Conservation (phyloP, 23 red algal species). For the Cyanidium caldarium region DNA sequence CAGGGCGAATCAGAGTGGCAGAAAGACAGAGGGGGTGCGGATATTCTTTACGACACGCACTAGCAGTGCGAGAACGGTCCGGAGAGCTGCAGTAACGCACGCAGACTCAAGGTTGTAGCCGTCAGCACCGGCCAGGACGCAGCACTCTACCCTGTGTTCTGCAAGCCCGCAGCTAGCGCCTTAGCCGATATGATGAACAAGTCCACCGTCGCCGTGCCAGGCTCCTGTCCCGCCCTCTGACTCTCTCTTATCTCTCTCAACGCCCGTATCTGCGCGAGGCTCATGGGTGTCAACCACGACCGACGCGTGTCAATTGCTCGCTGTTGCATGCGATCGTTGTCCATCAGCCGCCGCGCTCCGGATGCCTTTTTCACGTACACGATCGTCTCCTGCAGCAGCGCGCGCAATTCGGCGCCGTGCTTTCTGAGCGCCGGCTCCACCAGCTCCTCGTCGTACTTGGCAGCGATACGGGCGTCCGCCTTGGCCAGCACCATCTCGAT, state of each 20-base stretch:
- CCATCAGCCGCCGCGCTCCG: constrained; percentile 63
- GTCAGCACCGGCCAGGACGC: no score
- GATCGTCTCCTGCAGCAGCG: constrained; percentile 59
- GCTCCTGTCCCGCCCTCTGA: constrained; percentile 19
- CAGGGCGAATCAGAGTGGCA: no score
- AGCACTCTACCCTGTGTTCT: constrained; percentile 94
- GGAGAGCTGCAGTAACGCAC: no score
- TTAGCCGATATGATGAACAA: constrained; percentile 88
- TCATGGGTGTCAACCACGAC: constrained; percentile 88
- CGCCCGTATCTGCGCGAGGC: constrained; percentile 73
- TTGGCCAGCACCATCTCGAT: constrained; percentile 97
- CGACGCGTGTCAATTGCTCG: constrained; percentile 66
- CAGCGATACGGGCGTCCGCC: constrained; percentile 78
- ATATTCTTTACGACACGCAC: no score
- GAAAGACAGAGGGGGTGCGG: no score
- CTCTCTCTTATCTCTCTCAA: constrained; percentile 38
- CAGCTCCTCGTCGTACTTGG: constrained; percentile 71
- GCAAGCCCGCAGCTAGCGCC: constrained; percentile 60
- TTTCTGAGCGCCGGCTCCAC: constrained; percentile 46
- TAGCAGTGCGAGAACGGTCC: no score
- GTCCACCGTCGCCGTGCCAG: constrained; percentile 29
- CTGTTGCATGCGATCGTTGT: constrained; percentile 81
- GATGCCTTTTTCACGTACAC: constrained; percentile 50
- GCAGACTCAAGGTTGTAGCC: no score
- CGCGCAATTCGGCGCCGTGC: constrained; percentile 53